These are phyloP conservation scores for Vitis labrusca DNA, from an alignment of 164 flowering plant genomes.

Conservation along the genomic window DNA sequence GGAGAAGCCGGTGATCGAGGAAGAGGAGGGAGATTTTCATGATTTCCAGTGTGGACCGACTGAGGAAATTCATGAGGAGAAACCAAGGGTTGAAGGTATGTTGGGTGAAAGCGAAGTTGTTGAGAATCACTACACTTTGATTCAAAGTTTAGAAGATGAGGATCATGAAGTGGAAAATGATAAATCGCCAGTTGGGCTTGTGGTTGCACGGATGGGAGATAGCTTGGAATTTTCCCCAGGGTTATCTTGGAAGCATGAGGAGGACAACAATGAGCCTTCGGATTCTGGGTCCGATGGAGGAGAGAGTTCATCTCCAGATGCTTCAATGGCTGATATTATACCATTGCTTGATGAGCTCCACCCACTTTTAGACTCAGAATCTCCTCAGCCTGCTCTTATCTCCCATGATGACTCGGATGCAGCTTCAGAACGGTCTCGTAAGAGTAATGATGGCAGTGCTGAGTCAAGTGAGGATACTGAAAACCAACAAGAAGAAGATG, in stretches of 20 bases:
- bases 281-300: slow-evolving; percentile 67
- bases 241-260: slow-evolving; percentile 30
- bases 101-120: slow-evolving; percentile 11
- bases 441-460: slow-evolving; percentile 31
- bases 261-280: slow-evolving; percentile 31
- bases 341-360: slow-evolving; percentile 96
- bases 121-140: slow-evolving; percentile 13
- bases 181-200: slow-evolving; percentile 15
- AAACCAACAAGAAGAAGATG: slow-evolving; percentile 33
- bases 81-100: slow-evolving; percentile 7
- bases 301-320: slow-evolving; percentile 92
- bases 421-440: slow-evolving; percentile 36
- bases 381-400: slow-evolving; percentile 39
- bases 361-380: slow-evolving; percentile 66
- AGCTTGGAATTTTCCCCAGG: slow-evolving; percentile 18
- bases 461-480: slow-evolving; percentile 51
- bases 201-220: slow-evolving; percentile 18
- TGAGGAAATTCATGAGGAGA: slow-evolving; percentile 21
- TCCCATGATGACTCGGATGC: slow-evolving; percentile 42
- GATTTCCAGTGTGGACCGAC: slow-evolving; percentile 19
- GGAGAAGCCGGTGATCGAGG: slow-evolving; percentile 26
- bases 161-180: slow-evolving; percentile 20
- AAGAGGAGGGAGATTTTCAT: slow-evolving; percentile 17
- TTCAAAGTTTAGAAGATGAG: slow-evolving; percentile 18
- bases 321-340: slow-evolving; percentile 87